Percentiles rank a stretch among this genome's conserved stretches.
phyloP scores from a whole-genome alignment of 2,329 filamentous ascomycete species.

The Chalaropsis thielavioides region DNA sequence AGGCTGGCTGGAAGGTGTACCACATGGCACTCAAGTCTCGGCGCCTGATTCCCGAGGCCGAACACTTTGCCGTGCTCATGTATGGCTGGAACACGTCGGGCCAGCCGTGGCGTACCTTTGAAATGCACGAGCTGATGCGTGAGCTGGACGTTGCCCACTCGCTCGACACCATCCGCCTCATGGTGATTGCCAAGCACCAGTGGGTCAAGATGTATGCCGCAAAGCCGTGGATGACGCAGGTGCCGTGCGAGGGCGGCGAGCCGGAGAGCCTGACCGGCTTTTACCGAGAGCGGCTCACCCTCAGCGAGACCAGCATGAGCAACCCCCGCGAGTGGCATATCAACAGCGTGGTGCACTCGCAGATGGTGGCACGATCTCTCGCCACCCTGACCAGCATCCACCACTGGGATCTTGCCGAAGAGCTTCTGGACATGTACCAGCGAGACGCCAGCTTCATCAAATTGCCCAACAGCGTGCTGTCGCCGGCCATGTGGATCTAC shows the following conservation, averaged over 20 bases:
- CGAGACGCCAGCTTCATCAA: constrained; percentile 21
- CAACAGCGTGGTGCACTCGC: constrained; percentile 17
- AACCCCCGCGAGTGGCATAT: constrained; percentile 21
- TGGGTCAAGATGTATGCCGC: constrained; percentile 28
- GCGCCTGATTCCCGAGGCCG: constrained; percentile 32
- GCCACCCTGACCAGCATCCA: constrained; percentile 25
- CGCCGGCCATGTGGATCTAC: constrained; percentile 54
- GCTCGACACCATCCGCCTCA: constrained; percentile 24
- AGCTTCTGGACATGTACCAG: constrained; percentile 42
- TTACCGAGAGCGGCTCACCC: constrained; percentile 21
- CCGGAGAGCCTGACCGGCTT: constrained; percentile 24
- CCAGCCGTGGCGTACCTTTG: constrained; percentile 31
- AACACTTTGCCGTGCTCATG: constrained; percentile 42
- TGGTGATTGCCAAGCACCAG: constrained; percentile 15
- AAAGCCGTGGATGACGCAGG: constrained; percentile 26
- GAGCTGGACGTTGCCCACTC: constrained; percentile 30
- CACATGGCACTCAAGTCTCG: constrained; percentile 30
- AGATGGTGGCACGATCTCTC: constrained; percentile 25
- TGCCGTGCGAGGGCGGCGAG: constrained; percentile 20
- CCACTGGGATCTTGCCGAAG: constrained; percentile 39
- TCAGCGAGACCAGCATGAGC: constrained; percentile 19
- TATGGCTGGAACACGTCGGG: constrained; percentile 23
- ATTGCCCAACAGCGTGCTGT: constrained; percentile 42
- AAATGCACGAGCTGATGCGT: constrained; percentile 33
- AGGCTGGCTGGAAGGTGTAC: constrained; percentile 36